Base-by-base conservation (phyloP, 2,329 filamentous ascomycete genomes). In the Magnaporthiopsis rhizophila region DNA sequence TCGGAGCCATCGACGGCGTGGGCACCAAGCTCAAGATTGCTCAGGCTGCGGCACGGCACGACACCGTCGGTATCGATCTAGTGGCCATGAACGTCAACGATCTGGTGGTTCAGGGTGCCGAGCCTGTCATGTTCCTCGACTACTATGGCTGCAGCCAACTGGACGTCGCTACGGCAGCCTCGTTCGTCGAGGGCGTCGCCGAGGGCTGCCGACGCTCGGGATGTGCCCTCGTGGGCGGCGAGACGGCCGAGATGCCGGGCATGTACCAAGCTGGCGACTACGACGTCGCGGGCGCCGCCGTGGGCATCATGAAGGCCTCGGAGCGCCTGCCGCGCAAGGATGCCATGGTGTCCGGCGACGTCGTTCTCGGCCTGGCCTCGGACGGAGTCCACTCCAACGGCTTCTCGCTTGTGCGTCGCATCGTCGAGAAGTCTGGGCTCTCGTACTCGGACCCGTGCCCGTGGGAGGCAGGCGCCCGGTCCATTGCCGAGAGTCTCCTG, bases 61-160 rank as follows among this genome's bases (percentile, higher is more conserved):
- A 94, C 76, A 97, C 93, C 3, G 94, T 99, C 13, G 95, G 95
- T 66, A 92, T 99, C 70, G 95, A 99, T 74, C 85, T 99, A 50
- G 95, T 99, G 4, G 95, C 95, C 69, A 98, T 98, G 94, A 98
- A 97, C 76, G 95, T 98, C 74, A 99, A 99, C 76, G 95, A 99
- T 73, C 83, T 99, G 0, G 89, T 99, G 62, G 95, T 98, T 11
- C 93, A 98, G 79, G 95, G 95, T 64, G 95, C 95, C 15, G 91
- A 95, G 70, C 93, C 95, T 2, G 83, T 98, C 68, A 95, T 95
- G 82, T 98, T 99, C 84, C 87, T 98, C 67, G 95, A 99, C 80
- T 98, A 96, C 83, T 97, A 96, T 78, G 94, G 92, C 66, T 97
- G 93, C 82, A 92, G 91, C 76, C 89, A 89, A 75, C 85, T 99